A percentile compares a stretch with the other conserved stretches of the same genome.
Conservation (phyloP, 1,284 basidiomycete species). For the Austroboletus novae-zelandiae region DNA sequence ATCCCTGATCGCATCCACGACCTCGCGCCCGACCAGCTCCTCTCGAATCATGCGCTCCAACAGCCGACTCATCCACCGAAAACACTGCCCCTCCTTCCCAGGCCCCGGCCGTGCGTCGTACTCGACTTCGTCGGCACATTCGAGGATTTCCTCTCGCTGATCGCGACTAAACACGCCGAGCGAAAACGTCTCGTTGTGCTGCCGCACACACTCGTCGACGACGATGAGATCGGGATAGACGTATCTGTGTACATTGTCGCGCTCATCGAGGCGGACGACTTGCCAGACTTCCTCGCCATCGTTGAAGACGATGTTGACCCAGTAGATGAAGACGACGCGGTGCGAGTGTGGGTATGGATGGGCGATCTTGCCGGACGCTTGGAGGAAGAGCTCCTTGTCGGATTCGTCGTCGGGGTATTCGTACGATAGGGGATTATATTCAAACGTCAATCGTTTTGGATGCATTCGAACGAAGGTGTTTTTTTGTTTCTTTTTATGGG, state of each 20-base stretch:
- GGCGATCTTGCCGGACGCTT: slow-evolving; percentile 13
- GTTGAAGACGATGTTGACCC: slow-evolving; percentile 22
- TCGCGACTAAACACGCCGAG: slow-evolving; percentile 23
- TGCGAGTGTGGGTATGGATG: background rate
- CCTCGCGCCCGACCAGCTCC: slow-evolving; percentile 7
- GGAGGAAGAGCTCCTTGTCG: slow-evolving; percentile 25
- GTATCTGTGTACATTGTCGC: slow-evolving; percentile 11
- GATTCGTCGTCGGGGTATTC: slow-evolving; percentile 24
- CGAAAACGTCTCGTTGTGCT: slow-evolving; percentile 9
- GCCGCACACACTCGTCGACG: slow-evolving; percentile 15
- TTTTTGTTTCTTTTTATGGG: too few relatives aligned
- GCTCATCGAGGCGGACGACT: slow-evolving; percentile 22
- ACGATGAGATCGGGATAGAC: slow-evolving; percentile 30
- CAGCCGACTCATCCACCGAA: slow-evolving; percentile 21
- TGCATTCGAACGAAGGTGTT: too few relatives aligned
- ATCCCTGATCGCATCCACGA: slow-evolving; percentile 15
- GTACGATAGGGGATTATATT: slow-evolving; percentile 23
- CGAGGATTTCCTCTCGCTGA: slow-evolving; percentile 25
- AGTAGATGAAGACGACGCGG: slow-evolving; percentile 22
- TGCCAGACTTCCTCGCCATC: slow-evolving; percentile 30
- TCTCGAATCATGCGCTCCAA: slow-evolving; percentile 16
- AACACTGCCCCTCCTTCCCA: slow-evolving; percentile 8
- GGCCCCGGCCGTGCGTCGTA: slow-evolving; percentile 6
- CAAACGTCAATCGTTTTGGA: slow-evolving; percentile 1
- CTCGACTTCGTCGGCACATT: slow-evolving; percentile 27